Conservation (phyloP, 345 rosid genomes). For the Gossypium rotundifolium region DNA sequence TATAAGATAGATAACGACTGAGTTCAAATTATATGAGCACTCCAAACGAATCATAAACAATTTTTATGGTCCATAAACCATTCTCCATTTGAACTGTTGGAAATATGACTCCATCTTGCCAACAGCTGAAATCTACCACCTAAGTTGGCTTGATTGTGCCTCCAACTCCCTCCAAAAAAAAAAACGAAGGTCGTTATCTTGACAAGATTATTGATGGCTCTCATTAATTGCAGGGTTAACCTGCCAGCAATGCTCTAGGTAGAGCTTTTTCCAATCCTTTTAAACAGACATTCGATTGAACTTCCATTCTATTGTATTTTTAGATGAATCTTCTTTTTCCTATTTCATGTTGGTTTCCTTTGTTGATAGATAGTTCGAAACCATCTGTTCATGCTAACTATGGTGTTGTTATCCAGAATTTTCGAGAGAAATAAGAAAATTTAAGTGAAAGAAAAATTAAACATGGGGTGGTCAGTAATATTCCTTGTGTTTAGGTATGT, state of each 20-base stretch:
- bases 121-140: too few relatives aligned
- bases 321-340: background rate
- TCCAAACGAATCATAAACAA: too few relatives aligned
- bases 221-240: background rate
- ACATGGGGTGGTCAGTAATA: background rate
- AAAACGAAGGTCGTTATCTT: background rate
- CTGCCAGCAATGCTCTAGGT: background rate
- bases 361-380: background rate
- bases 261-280: background rate
- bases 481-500: background rate
- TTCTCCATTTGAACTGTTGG: too few relatives aligned
- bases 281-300: background rate
- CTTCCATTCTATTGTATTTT: background rate
- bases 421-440: background rate
- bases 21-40: too few relatives aligned
- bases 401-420: background rate
- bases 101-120: too few relatives aligned
- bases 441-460: background rate
- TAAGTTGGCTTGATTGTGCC: too few relatives aligned
- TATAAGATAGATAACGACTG: too few relatives aligned
- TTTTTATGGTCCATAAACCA: too few relatives aligned
- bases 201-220: background rate
- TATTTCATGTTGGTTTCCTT: background rate
- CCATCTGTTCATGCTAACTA: background rate
- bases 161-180: too few relatives aligned